Percentiles rank a stretch among this genome's conserved stretches.
Conservation (phyloP, 768 basidiomycete species). For the Trametes gibbosa region DNA sequence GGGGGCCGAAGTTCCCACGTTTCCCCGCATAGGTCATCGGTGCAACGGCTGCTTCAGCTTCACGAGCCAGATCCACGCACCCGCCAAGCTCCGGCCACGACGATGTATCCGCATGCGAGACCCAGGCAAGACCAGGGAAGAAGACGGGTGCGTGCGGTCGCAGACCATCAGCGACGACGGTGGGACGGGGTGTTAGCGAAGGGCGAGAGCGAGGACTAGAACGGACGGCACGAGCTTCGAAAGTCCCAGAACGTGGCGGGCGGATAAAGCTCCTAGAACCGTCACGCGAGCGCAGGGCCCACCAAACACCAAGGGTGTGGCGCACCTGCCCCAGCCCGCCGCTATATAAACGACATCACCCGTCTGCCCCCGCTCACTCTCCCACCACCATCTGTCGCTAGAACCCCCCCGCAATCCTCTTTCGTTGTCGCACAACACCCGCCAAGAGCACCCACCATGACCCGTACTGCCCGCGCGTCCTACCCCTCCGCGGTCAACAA, state of each 20-base stretch:
- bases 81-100: neutral
- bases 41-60: no score
- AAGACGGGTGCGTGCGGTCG: neutral
- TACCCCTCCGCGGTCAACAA: conserved; percentile 69
- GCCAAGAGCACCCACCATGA: conserved; percentile 50
- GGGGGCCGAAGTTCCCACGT: conserved; percentile 20
- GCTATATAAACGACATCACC: conserved; percentile 12
- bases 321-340: conserved; percentile 1
- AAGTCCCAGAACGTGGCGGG: conserved; percentile 14
- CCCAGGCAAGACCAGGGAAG: no score
- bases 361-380: neutral
- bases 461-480: conserved; percentile 72
- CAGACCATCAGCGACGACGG: neutral
- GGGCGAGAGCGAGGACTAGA: conserved; percentile 11
- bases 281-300: conserved; percentile 21
- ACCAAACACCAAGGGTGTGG: conserved; percentile 1
- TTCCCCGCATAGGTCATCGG: conserved; percentile 29
- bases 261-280: neutral
- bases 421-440: neutral
- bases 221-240: conserved; percentile 9
- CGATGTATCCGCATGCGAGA: neutral
- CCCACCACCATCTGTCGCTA: conserved; percentile 9
- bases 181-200: neutral
- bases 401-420: neutral
- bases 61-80: no score